Evolutionary conservation across 2,329 filamentous ascomycete genomes (phyloP).

Genomic region (Penicillium sp.): DNA sequence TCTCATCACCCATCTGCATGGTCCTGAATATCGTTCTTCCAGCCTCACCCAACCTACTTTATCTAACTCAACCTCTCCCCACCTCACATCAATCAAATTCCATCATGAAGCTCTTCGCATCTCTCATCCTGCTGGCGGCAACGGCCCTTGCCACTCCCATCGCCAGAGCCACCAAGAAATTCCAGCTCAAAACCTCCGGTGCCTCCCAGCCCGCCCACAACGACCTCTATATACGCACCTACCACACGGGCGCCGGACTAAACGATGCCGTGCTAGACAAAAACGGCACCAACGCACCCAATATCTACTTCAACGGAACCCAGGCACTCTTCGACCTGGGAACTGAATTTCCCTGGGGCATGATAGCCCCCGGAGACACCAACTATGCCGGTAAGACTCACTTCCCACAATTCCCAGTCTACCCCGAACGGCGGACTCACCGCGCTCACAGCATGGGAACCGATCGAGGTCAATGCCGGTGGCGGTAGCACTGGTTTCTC

Average conservation of each 20-base stretch:
- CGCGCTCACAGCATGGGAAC: slow-evolving; percentile 34
- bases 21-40: too few species aligned
- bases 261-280: slow-evolving; percentile 38
- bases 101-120: slow-evolving; percentile 32
- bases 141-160: slow-evolving; percentile 30
- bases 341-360: slow-evolving; percentile 33
- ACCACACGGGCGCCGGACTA: slow-evolving; percentile 43
- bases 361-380: slow-evolving; percentile 25
- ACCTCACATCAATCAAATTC: too few species aligned
- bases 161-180: slow-evolving; percentile 22
- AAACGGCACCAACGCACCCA: slow-evolving; percentile 22
- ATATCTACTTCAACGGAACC: slow-evolving; percentile 36
- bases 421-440: neutral
- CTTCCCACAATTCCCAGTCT: neutral
- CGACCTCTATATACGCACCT: slow-evolving; percentile 38
- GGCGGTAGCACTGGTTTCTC: slow-evolving; percentile 32
- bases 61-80: too few species aligned
- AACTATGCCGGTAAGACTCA: slow-evolving; percentile 37
- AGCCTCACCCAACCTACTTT: too few species aligned
- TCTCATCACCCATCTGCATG: too few species aligned
- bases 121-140: slow-evolving; percentile 30
- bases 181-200: slow-evolving; percentile 36
- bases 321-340: slow-evolving; percentile 30
- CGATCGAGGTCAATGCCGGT: slow-evolving; percentile 37
- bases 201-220: slow-evolving; percentile 30